Conservation (phyloP, 768 basidiomycete species). For the Rhodotorula toruloides region DNA sequence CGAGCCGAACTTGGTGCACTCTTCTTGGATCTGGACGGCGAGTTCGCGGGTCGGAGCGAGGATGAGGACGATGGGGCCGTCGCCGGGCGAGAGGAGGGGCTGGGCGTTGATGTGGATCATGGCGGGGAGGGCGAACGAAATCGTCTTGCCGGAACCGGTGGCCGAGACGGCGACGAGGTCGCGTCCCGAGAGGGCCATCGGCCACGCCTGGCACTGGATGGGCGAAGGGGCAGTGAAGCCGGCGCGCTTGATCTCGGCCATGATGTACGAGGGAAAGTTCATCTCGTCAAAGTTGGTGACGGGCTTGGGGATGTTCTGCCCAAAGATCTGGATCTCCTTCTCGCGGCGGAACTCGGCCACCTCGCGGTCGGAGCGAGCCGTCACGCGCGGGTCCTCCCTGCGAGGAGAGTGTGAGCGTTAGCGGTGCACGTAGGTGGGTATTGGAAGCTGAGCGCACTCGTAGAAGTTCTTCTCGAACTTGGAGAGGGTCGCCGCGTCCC, state of each 20-base stretch:
- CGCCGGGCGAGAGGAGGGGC: slow-evolving; percentile 83
- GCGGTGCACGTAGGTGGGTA: not conserved
- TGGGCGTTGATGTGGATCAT: slow-evolving; percentile 99
- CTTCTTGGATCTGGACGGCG: slow-evolving; percentile 97
- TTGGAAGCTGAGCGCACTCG: too few relatives aligned
- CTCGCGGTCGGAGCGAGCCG: slow-evolving; percentile 71
- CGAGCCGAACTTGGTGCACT: slow-evolving; percentile 93
- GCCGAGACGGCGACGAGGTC: slow-evolving; percentile 74
- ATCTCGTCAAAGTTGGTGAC: slow-evolving; percentile 87
- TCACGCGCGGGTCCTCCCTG: slow-evolving; percentile 77
- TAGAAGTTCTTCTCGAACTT: slow-evolving; percentile 99
- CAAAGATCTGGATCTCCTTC: slow-evolving; percentile 93
- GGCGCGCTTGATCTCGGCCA: slow-evolving; percentile 86
- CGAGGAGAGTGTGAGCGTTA: slow-evolving; percentile 2
- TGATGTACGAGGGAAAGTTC: slow-evolving; percentile 93
- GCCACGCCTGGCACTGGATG: slow-evolving; percentile 99
- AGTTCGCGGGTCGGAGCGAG: slow-evolving; percentile 97
- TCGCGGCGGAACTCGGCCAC: slow-evolving; percentile 74
- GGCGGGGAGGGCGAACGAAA: slow-evolving; percentile 94
- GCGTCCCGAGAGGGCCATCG: slow-evolving; percentile 63
- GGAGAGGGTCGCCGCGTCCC: slow-evolving; percentile 65
- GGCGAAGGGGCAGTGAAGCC: slow-evolving; percentile 87
- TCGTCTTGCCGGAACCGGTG: slow-evolving; percentile 98
- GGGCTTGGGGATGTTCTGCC: slow-evolving; percentile 78
- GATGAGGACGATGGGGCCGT: slow-evolving; percentile 94